phyloP scores from a whole-genome alignment of 2,329 filamentous ascomycete species.

The Capronia epimyces region DNA sequence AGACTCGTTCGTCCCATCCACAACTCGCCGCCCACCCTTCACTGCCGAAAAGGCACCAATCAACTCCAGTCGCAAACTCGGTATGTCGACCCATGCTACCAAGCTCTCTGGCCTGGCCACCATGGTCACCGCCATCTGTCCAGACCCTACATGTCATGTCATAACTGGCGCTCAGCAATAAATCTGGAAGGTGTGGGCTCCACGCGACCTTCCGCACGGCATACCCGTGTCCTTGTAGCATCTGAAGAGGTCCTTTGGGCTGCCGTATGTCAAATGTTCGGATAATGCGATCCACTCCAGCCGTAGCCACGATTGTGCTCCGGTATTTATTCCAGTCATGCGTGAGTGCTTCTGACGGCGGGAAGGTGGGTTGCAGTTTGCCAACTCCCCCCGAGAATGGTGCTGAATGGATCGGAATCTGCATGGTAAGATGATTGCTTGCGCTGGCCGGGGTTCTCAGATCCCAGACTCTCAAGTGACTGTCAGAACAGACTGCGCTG shows the following conservation, averaged over 20 bases:
- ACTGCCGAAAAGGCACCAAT: slow-evolving; percentile 95
- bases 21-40: slow-evolving; percentile 94
- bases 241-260: slow-evolving; percentile 64
- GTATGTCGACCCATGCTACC: slow-evolving; percentile 89
- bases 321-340: slow-evolving; percentile 99
- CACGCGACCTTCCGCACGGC: slow-evolving; percentile 80
- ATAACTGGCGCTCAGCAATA: slow-evolving; percentile 84
- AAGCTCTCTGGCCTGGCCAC: slow-evolving; percentile 53
- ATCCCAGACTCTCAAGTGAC: slow-evolving; percentile 84
- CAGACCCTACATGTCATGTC: slow-evolving; percentile 97
- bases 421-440: slow-evolving; percentile 76
- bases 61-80: slow-evolving; percentile 91
- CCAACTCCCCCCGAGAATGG: slow-evolving; percentile 29
- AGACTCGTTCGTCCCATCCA: slow-evolving; percentile 86
- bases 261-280: slow-evolving; percentile 86
- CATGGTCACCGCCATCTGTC: slow-evolving; percentile 65
- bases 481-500: slow-evolving; percentile 83
- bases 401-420: slow-evolving; percentile 72
- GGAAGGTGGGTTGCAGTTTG: slow-evolving; percentile 36
- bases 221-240: slow-evolving; percentile 83
- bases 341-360: slow-evolving; percentile 79
- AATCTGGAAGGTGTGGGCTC: slow-evolving; percentile 88
- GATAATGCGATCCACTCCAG: slow-evolving; percentile 79
- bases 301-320: slow-evolving; percentile 75
- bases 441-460: slow-evolving; percentile 79